Evolutionary conservation across 2,329 filamentous ascomycete species (phyloP).

Genomic region (Dendrostoma leiphaemia): DNA sequence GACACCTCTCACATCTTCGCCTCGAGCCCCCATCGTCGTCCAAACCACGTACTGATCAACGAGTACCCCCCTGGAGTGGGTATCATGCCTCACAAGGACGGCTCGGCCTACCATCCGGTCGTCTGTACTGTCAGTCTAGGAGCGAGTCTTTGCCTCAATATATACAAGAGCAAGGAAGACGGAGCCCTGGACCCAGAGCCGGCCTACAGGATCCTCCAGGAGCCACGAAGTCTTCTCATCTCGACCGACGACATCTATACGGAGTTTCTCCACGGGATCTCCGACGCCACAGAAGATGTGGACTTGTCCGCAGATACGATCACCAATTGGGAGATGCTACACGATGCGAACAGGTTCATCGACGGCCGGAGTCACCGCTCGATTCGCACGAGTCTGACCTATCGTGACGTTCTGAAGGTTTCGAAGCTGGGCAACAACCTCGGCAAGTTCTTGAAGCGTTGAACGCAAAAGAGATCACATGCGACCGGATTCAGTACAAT

Average conservation of each 20-base stretch:
- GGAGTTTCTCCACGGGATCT: constrained; percentile 73
- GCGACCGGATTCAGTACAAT: constrained; percentile 51
- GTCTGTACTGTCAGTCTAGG: constrained; percentile 91
- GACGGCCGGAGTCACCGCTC: constrained; percentile 56
- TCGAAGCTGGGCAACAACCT: constrained; percentile 70
- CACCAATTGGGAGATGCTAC: constrained; percentile 70
- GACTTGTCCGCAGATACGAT: constrained; percentile 60
- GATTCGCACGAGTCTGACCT: constrained; percentile 72
- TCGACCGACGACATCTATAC: constrained; percentile 69
- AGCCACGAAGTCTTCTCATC: constrained; percentile 76
- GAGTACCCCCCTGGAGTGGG: constrained; percentile 85
- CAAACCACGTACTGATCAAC: constrained; percentile 93
- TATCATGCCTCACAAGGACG: constrained; percentile 98
- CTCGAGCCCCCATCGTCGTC: constrained; percentile 67
- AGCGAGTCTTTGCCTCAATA: constrained; percentile 71
- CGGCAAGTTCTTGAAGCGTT: constrained; percentile 46
- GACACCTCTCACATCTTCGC: constrained; percentile 42
- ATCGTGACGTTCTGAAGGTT: constrained; percentile 82
- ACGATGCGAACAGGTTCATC: constrained; percentile 42
- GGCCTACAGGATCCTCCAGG: constrained; percentile 68
- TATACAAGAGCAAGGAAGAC: constrained; percentile 64
- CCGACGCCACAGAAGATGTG: constrained; percentile 63
- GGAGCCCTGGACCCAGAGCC: constrained; percentile 53
- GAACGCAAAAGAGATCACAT: constrained; percentile 30
- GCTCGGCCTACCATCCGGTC: constrained; percentile 78